Evolutionary conservation across 805 yeast genomes (phyloP).

Genomic region (Saccharomycopsis fodiens): DNA sequence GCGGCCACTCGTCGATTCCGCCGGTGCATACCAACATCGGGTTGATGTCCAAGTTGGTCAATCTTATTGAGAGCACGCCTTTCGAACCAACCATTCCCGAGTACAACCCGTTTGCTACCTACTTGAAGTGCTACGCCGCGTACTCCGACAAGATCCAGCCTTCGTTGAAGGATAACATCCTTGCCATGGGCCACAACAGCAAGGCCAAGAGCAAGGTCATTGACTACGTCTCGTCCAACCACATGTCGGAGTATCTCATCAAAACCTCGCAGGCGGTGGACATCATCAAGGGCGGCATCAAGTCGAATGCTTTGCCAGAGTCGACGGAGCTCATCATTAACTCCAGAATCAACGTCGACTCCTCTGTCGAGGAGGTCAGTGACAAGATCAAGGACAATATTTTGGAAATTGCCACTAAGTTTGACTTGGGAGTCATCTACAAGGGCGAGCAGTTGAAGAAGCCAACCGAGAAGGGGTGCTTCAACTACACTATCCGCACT

Average conservation of each 20-base stretch:
- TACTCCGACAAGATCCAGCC: slow-evolving; percentile 31
- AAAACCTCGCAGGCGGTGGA: slow-evolving; percentile 65
- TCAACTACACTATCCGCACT: slow-evolving; percentile 29
- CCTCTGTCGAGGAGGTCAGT: slow-evolving; percentile 36
- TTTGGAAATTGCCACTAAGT: slow-evolving; percentile 36
- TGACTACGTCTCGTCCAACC: slow-evolving; percentile 21
- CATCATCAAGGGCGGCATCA: slow-evolving; percentile 63
- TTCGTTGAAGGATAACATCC: slow-evolving; percentile 25
- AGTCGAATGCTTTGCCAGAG: slow-evolving; percentile 74
- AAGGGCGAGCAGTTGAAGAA: slow-evolving; percentile 28
- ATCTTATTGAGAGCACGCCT: slow-evolving; percentile 49
- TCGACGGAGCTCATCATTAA: slow-evolving; percentile 45
- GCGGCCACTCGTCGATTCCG: slow-evolving; percentile 79
- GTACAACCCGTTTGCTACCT: slow-evolving; percentile 52
- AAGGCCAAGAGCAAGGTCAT: slow-evolving; percentile 31
- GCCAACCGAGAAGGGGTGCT: slow-evolving; percentile 34
- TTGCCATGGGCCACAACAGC: slow-evolving; percentile 30
- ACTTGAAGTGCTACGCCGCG: slow-evolving; percentile 57
- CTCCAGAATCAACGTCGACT: slow-evolving; percentile 57
- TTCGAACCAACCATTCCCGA: slow-evolving; percentile 39
- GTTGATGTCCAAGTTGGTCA: slow-evolving; percentile 51
- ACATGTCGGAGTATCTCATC: slow-evolving; percentile 32
- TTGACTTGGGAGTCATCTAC: slow-evolving; percentile 40
- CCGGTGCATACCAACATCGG: slow-evolving; percentile 81
- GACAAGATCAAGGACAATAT: slow-evolving; percentile 33